These are phyloP conservation scores for Stentor coeruleus DNA, from an alignment of 73 alveolate species.

Conservation along the genomic window DNA sequence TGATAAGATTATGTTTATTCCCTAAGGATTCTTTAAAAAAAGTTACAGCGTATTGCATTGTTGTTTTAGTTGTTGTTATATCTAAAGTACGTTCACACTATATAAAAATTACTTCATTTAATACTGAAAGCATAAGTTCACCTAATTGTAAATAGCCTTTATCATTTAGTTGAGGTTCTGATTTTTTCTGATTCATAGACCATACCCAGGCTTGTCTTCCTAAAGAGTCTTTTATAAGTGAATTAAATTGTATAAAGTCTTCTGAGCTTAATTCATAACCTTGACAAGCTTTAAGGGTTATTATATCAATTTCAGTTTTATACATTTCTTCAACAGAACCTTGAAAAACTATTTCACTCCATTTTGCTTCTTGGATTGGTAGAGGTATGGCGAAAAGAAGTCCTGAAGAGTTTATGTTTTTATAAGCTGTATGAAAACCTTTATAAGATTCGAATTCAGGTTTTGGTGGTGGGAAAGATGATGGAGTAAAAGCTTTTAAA, in stretches of 20 bases:
- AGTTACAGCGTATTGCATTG: neutral
- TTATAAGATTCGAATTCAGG: constrained; percentile 11
- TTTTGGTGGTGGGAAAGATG: neutral
- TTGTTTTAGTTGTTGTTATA: neutral
- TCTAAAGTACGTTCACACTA: neutral
- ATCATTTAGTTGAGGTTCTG: neutral
- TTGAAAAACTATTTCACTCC: neutral
- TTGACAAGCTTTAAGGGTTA: neutral
- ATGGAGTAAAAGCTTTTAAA: neutral
- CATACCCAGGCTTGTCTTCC: constrained; percentile 18
- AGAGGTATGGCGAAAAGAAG: neutral
- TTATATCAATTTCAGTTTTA: neutral
- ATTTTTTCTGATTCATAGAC: neutral
- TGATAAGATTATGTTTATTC: neutral
- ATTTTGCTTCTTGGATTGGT: neutral
- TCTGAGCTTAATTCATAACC: constrained; percentile 9
- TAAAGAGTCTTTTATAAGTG: constrained; percentile 14
- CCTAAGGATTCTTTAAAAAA: constrained; percentile 3
- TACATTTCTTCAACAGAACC: neutral
- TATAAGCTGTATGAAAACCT: neutral
- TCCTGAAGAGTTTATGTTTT: neutral
- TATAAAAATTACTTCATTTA: neutral
- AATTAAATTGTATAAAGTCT: neutral
- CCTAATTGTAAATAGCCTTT: constrained; percentile 2
- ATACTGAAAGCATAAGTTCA: neutral